A percentile compares a stretch with the other conserved stretches of the same genome.
Conservation (phyloP, 1,139 yeast genomes). For the Schwanniomyces etchellsii region DNA sequence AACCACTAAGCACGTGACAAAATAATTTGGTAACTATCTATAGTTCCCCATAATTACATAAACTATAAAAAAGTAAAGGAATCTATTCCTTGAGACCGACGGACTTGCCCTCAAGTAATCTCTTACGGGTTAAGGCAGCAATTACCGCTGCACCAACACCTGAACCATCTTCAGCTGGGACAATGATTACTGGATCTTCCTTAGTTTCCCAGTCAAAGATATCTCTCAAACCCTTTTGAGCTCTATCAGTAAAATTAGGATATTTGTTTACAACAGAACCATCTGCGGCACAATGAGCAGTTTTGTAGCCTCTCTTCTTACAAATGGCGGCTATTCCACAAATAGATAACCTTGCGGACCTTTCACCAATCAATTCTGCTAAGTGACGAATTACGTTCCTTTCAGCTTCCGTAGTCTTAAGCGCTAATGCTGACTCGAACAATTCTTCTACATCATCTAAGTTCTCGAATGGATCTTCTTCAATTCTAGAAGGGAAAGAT, state of each 20-base stretch:
- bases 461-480: conserved; percentile 87
- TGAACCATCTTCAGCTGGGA: conserved; percentile 95
- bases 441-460: conserved; percentile 68
- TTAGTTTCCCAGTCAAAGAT: conserved; percentile 74
- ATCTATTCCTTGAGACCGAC: conserved; percentile 55
- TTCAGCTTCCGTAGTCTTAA: conserved; percentile 70
- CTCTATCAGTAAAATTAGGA: conserved; percentile 87
- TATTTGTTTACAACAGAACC: conserved; percentile 93
- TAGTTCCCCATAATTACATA: too few species aligned
- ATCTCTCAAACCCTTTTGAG: conserved; percentile 83
- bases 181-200: conserved; percentile 74
- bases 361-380: conserved; percentile 83
- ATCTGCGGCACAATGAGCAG: conserved; percentile 93
- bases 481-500: conserved; percentile 79
- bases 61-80: too few species aligned
- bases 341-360: conserved; percentile 88
- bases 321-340: conserved; percentile 97
- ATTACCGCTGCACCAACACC: conserved; percentile 98
- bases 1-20: too few species aligned
- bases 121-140: conserved; percentile 85
- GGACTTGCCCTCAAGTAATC: conserved; percentile 65
- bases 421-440: conserved; percentile 52
- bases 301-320: conserved; percentile 71
- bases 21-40: too few species aligned
- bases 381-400: conserved; percentile 77